Evolutionary conservation across 108 stramenopile genomes (phyloP).

Genomic region (Mayamaea pseudoterrestris): DNA sequence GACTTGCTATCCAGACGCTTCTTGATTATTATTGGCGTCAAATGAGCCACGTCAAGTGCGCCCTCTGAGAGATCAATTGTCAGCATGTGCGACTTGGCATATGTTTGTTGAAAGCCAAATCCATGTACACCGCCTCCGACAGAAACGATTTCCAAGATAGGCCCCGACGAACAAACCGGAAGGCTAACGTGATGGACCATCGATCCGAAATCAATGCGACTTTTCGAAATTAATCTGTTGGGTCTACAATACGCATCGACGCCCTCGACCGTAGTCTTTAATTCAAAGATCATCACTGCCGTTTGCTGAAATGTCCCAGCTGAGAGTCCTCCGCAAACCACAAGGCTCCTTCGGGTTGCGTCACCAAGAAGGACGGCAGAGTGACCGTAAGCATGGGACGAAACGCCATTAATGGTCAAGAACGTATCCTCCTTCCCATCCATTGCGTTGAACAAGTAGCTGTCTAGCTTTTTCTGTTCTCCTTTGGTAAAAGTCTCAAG

Average conservation of each 20-base stretch:
- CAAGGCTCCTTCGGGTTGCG: neutral
- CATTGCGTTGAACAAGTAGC: no score
- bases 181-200: conserved; percentile 44
- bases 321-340: neutral
- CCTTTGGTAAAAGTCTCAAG: neutral
- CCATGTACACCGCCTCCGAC: conserved; percentile 62
- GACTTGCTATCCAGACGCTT: neutral
- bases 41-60: conserved; percentile 1
- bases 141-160: conserved; percentile 14
- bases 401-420: neutral
- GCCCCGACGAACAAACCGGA: conserved; percentile 7
- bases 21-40: conserved; percentile 2
- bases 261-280: no score
- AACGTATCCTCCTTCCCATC: neutral
- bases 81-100: conserved; percentile 29
- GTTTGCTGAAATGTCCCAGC: neutral
- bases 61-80: neutral
- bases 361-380: no score
- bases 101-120: conserved; percentile 67
- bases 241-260: no score
- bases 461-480: neutral
- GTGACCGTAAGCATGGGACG: no score
- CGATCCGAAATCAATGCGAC: conserved; percentile 47
- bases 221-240: no score
- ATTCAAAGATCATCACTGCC: neutral